Evolutionary conservation across 148 eudicot genomes (phyloP).

Genomic region (Rhododendron vialii): DNA sequence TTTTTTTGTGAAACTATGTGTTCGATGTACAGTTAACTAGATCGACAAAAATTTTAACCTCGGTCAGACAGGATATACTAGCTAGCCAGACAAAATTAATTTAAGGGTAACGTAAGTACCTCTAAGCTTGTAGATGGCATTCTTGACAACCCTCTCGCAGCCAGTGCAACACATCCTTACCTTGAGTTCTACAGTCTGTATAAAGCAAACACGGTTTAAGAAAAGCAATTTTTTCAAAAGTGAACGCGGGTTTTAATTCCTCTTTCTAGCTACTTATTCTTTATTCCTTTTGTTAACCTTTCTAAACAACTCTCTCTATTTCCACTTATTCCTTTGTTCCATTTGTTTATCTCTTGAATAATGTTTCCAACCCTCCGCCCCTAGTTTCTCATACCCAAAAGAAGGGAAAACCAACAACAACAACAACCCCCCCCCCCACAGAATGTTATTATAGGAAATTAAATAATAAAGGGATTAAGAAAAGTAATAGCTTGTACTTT

Average conservation of each 20-base stretch:
- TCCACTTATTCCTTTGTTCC: not conserved
- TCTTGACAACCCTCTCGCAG: slow-evolving; percentile 84
- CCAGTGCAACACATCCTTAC: slow-evolving; percentile 98
- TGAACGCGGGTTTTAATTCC: not conserved
- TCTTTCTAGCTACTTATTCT: slow-evolving; percentile 1
- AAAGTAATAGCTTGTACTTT: not conserved
- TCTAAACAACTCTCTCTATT: not conserved
- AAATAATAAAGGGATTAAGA: not conserved
- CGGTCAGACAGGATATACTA: not conserved
- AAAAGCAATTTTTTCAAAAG: not conserved
- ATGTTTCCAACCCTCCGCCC: not conserved
- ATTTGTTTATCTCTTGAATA: not conserved
- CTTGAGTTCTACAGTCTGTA: slow-evolving; percentile 82
- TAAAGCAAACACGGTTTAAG: slow-evolving; percentile 9
- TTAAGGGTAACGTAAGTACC: slow-evolving; percentile 29
- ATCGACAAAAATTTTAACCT: not conserved
- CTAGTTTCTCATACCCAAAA: not conserved
- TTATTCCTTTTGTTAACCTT: not conserved
- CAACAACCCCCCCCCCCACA: not conserved
- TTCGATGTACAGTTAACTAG: not conserved
- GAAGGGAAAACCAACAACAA: not conserved
- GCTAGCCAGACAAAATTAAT: not conserved
- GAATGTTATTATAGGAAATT: not conserved
- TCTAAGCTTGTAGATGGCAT: slow-evolving; percentile 73
- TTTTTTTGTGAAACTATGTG: no score